Evolutionary conservation across 768 basidiomycete genomes (phyloP).

Genomic region (Leccinum truebloodii): DNA sequence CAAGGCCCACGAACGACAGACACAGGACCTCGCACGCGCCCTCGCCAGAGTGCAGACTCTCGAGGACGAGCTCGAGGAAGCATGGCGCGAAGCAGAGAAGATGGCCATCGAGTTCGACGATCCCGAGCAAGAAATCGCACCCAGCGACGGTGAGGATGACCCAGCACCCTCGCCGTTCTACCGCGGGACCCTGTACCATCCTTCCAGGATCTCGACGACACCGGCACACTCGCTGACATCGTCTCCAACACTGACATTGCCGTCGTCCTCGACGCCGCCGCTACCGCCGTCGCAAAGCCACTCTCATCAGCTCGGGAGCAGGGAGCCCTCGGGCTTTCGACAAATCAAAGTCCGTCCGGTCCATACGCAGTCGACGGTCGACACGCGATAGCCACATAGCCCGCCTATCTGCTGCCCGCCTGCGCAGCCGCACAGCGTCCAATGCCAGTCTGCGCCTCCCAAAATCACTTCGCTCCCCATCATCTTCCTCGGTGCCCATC

Average conservation of each 20-base stretch:
- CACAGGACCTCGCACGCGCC: conserved; percentile 52
- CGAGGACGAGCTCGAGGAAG: conserved; percentile 73
- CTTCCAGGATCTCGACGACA: conserved; percentile 29
- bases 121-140: conserved; percentile 42
- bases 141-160: conserved; percentile 16
- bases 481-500: conserved; percentile 36
- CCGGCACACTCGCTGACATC: conserved; percentile 22
- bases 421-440: conserved; percentile 62
- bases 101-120: too few relatives aligned
- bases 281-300: conserved; percentile 41
- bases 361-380: conserved; percentile 27
- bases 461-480: conserved; percentile 29
- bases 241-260: conserved; percentile 30
- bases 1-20: conserved; percentile 68
- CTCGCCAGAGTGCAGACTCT: conserved; percentile 53
- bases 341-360: conserved; percentile 26
- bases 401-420: conserved; percentile 63
- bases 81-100: conserved; percentile 76
- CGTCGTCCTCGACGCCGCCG: conserved; percentile 39
- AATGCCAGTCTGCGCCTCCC: conserved; percentile 68
- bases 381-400: conserved; percentile 33
- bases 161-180: background rate
- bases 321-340: background rate
- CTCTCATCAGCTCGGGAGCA: conserved; percentile 23
- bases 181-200: conserved; percentile 1